A percentile compares a stretch with the other conserved stretches of the same genome.
These are phyloP conservation scores for Trifolium repens DNA, from an alignment of 306 rosid genomes.

Conservation along the genomic window DNA sequence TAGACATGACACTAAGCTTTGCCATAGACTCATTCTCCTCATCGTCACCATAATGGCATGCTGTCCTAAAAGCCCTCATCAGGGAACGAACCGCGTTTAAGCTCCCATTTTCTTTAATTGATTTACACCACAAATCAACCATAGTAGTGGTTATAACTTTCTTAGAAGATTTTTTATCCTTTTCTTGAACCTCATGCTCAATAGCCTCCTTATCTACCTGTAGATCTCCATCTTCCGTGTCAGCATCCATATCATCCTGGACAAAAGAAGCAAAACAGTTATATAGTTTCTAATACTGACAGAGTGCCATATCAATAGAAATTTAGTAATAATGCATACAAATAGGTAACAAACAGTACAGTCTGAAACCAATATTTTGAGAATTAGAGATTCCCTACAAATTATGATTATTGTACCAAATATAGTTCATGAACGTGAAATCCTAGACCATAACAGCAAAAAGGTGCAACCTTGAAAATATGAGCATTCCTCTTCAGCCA, in stretches of 20 bases:
- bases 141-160: slow-evolving; percentile 68
- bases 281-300: slow-evolving; percentile 6
- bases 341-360: not conserved
- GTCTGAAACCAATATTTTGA: slow-evolving; percentile 11
- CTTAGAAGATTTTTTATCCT: slow-evolving; percentile 49
- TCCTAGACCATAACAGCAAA: not conserved
- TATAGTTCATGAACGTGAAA: not conserved
- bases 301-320: slow-evolving; percentile 1
- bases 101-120: slow-evolving; percentile 63
- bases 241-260: slow-evolving; percentile 67
- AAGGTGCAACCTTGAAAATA: not conserved
- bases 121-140: slow-evolving; percentile 84
- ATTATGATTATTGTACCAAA: slow-evolving; percentile 10
- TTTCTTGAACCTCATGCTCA: slow-evolving; percentile 44
- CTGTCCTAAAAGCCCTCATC: slow-evolving; percentile 79
- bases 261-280: slow-evolving; percentile 41
- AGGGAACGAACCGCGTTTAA: slow-evolving; percentile 69
- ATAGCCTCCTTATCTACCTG: slow-evolving; percentile 46
- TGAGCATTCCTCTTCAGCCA: not conserved
- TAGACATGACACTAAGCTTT: slow-evolving; percentile 77
- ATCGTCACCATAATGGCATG: slow-evolving; percentile 97
- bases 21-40: slow-evolving; percentile 54
- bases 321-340: slow-evolving; percentile 18
- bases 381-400: not conserved
- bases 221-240: slow-evolving; percentile 55